Percentiles rank a stretch among this genome's conserved stretches.
phyloP scores from a whole-genome alignment of 306 rosid species.

The Astragalus membranaceus region DNA sequence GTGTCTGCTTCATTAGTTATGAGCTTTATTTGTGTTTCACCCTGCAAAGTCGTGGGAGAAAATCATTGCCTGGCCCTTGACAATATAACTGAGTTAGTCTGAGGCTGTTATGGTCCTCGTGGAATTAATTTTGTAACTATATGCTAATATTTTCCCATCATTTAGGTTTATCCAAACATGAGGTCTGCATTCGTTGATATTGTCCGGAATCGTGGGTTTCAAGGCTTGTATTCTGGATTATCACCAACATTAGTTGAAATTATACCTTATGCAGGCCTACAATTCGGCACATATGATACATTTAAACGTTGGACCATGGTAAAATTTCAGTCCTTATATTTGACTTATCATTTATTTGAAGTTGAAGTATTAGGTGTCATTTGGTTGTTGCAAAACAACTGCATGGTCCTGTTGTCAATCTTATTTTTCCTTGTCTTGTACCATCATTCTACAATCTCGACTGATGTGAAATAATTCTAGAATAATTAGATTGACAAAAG shows the following conservation, averaged over 20 bases:
- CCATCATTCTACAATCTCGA: not conserved
- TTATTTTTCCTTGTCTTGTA: not conserved
- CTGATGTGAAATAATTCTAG: not conserved
- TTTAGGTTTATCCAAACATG: conserved; percentile 92
- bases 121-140: not conserved
- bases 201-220: conserved; percentile 58
- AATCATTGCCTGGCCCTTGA: not conserved
- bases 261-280: conserved; percentile 97
- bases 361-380: not conserved
- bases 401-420: not conserved
- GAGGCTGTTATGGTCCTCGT: not conserved
- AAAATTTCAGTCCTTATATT: conserved; percentile 25
- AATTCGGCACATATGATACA: conserved; percentile 87
- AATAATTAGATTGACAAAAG: not conserved
- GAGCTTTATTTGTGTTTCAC: not conserved
- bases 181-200: conserved; percentile 73
- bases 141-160: conserved; percentile 12
- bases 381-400: not conserved
- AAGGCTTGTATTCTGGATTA: conserved; percentile 87
- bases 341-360: not conserved
- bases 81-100: not conserved
- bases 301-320: conserved; percentile 93
- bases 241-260: conserved; percentile 93
- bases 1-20: not conserved
- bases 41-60: not conserved